These are phyloP conservation scores for Pilobolus umbonatus DNA, from an alignment of 192 early-diverging fungal species.

Conservation along the genomic window DNA sequence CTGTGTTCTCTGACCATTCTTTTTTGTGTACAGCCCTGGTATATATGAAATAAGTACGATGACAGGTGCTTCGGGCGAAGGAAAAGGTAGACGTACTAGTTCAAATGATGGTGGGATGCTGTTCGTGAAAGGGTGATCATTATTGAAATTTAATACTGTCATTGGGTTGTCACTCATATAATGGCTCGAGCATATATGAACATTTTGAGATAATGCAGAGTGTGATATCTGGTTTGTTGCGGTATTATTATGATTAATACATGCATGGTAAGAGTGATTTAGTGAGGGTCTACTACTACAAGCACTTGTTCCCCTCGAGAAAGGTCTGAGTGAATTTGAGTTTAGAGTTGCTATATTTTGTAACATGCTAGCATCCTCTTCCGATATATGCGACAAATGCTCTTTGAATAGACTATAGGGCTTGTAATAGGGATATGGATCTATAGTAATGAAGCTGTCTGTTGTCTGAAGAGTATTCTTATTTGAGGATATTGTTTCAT, in stretches of 20 bases:
- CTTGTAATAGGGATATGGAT: neutral
- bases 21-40: neutral
- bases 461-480: neutral
- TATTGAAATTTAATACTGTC: neutral
- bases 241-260: neutral
- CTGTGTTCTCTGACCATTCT: neutral
- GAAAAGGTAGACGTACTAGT: neutral
- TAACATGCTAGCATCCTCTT: no score
- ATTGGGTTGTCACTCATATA: neutral
- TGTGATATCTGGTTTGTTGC: neutral
- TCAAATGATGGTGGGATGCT: constrained; percentile 3
- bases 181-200: neutral
- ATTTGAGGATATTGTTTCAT: no score
- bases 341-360: neutral
- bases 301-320: no score
- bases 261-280: no score
- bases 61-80: neutral
- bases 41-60: neutral
- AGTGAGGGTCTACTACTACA: no score
- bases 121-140: neutral
- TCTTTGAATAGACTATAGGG: constrained; percentile 24
- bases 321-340: neutral
- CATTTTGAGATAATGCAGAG: neutral
- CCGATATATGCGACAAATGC: constrained; percentile 20
- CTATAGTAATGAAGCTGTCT: neutral